phyloP scores from a whole-genome alignment of 345 rosid genomes.

The Syzygium aromaticum region DNA sequence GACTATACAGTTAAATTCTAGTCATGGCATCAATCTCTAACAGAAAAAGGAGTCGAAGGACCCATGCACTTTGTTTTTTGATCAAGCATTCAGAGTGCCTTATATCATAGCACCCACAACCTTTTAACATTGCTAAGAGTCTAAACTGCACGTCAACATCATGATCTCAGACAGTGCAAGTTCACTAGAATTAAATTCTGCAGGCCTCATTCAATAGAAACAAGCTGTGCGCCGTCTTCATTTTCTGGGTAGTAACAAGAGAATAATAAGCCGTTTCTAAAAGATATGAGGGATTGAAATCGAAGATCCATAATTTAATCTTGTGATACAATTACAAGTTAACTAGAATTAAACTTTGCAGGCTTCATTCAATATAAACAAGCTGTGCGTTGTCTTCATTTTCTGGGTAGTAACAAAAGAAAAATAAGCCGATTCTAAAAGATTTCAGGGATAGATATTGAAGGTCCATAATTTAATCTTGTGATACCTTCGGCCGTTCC shows the following conservation, averaged over 20 bases:
- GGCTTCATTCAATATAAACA: neutral
- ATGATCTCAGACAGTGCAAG: neutral
- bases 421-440: neutral
- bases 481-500: conserved; percentile 72
- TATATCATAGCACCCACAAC: neutral
- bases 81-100: neutral
- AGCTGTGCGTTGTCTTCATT: neutral
- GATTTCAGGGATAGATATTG: neutral
- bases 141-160: neutral
- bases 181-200: neutral
- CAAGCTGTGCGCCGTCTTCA: neutral
- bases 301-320: neutral
- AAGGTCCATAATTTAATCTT: neutral
- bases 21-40: neutral
- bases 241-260: neutral
- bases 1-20: neutral
- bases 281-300: neutral
- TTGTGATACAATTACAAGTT: conserved; percentile 26
- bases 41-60: neutral
- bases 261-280: neutral
- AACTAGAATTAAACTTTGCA: neutral
- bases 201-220: neutral
- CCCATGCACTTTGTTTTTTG: neutral
- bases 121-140: neutral
- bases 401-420: neutral